Conservation (phyloP, 257 asterid species). For the Oldenlandia corymbosa region DNA sequence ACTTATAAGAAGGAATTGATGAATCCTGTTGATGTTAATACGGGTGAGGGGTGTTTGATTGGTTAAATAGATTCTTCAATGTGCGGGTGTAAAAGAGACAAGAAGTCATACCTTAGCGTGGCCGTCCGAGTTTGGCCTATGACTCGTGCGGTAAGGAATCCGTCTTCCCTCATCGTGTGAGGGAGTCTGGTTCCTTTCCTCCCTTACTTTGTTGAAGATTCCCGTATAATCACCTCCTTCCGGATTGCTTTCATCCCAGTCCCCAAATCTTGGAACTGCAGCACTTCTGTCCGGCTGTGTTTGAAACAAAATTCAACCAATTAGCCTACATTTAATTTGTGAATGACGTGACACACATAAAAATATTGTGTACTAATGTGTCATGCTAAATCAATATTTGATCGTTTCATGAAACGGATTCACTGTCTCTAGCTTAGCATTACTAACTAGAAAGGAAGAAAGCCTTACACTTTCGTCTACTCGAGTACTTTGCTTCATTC, state of each 20-base stretch:
- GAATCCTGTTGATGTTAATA: no score
- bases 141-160: conserved; percentile 24
- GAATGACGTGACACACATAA: no score
- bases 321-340: no score
- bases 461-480: conserved; percentile 60
- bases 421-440: neutral
- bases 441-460: neutral
- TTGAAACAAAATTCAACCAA: no score
- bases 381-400: no score
- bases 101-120: conserved; percentile 32
- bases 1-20: no score
- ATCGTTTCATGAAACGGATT: no score
- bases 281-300: conserved; percentile 81
- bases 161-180: conserved; percentile 32
- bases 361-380: no score
- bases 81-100: neutral
- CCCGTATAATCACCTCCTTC: conserved; percentile 72
- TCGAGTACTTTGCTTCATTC: conserved; percentile 33
- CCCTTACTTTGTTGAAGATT: conserved; percentile 57
- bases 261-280: conserved; percentile 84
- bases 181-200: conserved; percentile 40
- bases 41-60: no score
- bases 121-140: conserved; percentile 16
- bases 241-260: conserved; percentile 73
- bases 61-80: no score